Evolutionary conservation across 169 alveolate species (phyloP).

Genomic region (Plasmodium inui): DNA sequence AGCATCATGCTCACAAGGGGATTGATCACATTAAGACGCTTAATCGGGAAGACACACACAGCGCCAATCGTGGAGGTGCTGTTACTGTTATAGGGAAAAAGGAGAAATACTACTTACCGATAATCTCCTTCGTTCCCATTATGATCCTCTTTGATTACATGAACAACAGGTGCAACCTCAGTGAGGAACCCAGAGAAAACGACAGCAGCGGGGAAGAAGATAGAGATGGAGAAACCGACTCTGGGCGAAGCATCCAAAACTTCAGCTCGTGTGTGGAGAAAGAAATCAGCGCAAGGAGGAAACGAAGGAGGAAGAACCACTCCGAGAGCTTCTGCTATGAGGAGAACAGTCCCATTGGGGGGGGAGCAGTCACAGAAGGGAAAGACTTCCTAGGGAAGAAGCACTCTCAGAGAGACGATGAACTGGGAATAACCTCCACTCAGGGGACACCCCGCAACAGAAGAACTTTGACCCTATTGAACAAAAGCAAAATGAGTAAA

Average conservation of each 20-base stretch:
- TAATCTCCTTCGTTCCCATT: conserved; percentile 43
- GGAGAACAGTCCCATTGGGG: neutral
- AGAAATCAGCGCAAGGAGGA: neutral
- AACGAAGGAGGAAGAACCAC: neutral
- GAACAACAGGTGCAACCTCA: neutral
- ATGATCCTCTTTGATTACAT: conserved; percentile 27
- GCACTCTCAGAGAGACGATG: neutral
- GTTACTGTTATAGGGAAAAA: conserved; percentile 1
- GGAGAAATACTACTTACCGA: conserved; percentile 29
- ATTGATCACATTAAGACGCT: neutral
- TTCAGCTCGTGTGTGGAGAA: neutral
- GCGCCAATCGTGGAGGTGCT: neutral
- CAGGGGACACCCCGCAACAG: neutral
- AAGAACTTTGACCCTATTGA: neutral
- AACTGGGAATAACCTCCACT: neutral
- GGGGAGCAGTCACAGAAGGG: neutral
- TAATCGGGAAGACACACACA: neutral
- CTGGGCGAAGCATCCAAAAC: neutral
- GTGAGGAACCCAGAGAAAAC: neutral
- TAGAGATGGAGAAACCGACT: neutral
- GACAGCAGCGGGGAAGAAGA: neutral
- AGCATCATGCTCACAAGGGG: neutral
- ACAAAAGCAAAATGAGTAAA: conserved; percentile 15
- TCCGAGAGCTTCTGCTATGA: conserved; percentile 9
- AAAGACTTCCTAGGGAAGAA: neutral